Percentiles rank a stretch among this genome's conserved stretches.
Conservation (phyloP, 148 eudicot genomes). For the Cornus suecica region DNA sequence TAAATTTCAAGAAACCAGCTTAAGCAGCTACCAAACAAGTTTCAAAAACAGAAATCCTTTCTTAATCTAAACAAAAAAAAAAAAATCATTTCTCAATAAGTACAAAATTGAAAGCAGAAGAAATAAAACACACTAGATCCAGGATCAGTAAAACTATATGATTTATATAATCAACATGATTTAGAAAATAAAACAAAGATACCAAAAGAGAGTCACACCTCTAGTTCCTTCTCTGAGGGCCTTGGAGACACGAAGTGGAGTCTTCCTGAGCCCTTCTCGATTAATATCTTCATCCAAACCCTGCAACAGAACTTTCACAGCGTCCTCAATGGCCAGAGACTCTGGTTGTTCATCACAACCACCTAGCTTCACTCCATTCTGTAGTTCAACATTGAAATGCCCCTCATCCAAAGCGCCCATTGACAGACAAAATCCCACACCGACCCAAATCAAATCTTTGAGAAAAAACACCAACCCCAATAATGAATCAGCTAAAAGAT, state of each 20-base stretch:
- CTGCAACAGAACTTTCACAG: no score
- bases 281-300: no score
- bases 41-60: no score
- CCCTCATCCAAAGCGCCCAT: slow-evolving; percentile 93
- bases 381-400: slow-evolving; percentile 48
- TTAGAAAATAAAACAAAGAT: neutral
- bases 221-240: no score
- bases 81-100: neutral
- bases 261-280: no score
- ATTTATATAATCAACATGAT: no score
- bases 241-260: no score
- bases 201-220: neutral
- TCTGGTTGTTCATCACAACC: no score
- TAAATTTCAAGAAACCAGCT: no score
- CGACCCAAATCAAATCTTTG: neutral
- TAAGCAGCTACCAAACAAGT: no score
- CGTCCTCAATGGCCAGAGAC: no score
- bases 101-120: neutral
- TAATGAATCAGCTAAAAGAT: neutral
- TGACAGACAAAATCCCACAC: slow-evolving; percentile 24
- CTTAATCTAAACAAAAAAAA: no score
- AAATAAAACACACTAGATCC: neutral
- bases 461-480: neutral
- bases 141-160: neutral
- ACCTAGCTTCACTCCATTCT: slow-evolving; percentile 36